Conservation (phyloP, 352 stramenopile species). For the Thalassiosira hispida region DNA sequence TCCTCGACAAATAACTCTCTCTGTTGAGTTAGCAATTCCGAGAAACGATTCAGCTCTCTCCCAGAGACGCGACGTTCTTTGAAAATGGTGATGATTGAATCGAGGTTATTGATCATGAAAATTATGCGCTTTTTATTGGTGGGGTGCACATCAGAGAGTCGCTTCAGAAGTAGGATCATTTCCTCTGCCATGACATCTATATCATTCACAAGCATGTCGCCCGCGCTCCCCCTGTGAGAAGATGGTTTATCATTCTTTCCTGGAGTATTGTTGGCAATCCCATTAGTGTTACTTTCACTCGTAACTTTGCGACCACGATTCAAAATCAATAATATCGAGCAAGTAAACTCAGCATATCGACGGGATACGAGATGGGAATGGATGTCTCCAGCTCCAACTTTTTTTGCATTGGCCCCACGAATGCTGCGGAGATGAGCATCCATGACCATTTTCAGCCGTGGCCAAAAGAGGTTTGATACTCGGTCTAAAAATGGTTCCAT, state of each 20-base stretch:
- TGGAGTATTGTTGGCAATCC: conserved; percentile 4
- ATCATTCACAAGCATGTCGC: conserved; percentile 94
- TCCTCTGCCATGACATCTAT: conserved; percentile 82
- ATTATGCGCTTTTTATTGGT: conserved; percentile 93
- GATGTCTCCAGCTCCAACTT: conserved; percentile 92
- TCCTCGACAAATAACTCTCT: conserved; percentile 97
- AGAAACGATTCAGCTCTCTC: conserved; percentile 94
- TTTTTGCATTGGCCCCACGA: conserved; percentile 88
- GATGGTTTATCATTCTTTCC: conserved; percentile 32
- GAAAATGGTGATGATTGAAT: conserved; percentile 94
- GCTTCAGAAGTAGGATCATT: conserved; percentile 82
- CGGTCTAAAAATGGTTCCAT: conserved; percentile 97
- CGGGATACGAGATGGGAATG: conserved; percentile 96
- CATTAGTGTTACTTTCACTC: conserved; percentile 16
- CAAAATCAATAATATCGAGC: conserved; percentile 92
- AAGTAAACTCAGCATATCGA: conserved; percentile 96
- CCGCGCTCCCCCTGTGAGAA: conserved; percentile 75
- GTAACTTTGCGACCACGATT: conserved; percentile 61
- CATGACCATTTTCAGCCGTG: conserved; percentile 96
- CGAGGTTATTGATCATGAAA: conserved; percentile 99
- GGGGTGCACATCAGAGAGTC: conserved; percentile 91
- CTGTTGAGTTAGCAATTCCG: conserved; percentile 92
- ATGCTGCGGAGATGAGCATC: conserved; percentile 93
- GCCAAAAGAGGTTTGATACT: conserved; percentile 95
- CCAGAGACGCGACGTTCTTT: conserved; percentile 92